These are phyloP conservation scores for Tuber aestivum DNA, from an alignment of 495 filamentous ascomycete species.

Conservation along the genomic window DNA sequence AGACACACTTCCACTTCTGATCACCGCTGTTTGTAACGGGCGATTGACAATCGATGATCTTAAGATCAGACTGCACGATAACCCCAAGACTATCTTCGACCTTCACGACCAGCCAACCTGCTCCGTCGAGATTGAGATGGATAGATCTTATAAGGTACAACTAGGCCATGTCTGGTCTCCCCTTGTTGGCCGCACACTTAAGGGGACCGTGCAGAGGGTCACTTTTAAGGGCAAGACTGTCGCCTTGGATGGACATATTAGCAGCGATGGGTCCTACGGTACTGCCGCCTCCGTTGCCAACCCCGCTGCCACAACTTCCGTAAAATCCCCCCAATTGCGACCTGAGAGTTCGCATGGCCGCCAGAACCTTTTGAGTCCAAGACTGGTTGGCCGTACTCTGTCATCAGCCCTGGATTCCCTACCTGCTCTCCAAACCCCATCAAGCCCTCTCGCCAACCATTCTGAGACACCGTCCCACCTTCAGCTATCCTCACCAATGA, in stretches of 20 bases:
- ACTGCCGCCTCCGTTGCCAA: conserved; percentile 71
- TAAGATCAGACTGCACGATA: conserved; percentile 64
- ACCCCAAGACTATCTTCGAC: conserved; percentile 80
- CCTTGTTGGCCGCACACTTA: conserved; percentile 64
- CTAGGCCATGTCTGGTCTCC: conserved; percentile 62
- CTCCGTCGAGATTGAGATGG: conserved; percentile 69
- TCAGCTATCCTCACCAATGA: conserved; percentile 42
- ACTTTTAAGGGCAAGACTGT: conserved; percentile 70
- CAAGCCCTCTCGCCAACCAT: conserved; percentile 47
- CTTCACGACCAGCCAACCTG: conserved; percentile 74
- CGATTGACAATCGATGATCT: conserved; percentile 69
- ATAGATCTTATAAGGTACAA: conserved; percentile 55
- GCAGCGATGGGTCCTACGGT: conserved; percentile 55
- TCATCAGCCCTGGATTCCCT: conserved; percentile 25
- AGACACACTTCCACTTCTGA: conserved; percentile 69
- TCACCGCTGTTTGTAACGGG: conserved; percentile 72
- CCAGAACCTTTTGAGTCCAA: conserved; percentile 35
- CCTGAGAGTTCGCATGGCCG: conserved; percentile 25
- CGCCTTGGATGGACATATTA: conserved; percentile 66
- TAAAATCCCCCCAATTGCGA: conserved; percentile 27
- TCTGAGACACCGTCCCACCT: conserved; percentile 33
- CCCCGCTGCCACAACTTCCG: conserved; percentile 50
- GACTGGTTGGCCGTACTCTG: conserved; percentile 30
- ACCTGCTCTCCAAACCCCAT: conserved; percentile 29
- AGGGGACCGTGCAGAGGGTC: conserved; percentile 69